Evolutionary conservation across 129 eudicot species (phyloP).

Genomic region (Heracleum sosnowskyi): DNA sequence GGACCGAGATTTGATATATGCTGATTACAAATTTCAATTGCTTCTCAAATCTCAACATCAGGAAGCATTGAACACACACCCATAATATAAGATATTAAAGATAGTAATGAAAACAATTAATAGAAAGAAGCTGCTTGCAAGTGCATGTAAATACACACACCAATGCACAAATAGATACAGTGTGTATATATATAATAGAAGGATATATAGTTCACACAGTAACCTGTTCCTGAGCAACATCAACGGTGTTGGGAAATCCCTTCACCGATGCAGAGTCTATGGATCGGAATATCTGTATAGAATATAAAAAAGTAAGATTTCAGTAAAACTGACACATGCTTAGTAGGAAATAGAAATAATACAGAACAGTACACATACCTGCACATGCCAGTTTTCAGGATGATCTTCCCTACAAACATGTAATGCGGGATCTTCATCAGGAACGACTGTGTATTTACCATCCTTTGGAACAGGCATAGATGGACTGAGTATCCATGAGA

Average conservation of each 20-base stretch:
- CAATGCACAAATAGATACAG: not conserved
- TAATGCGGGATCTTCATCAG: conserved; percentile 72
- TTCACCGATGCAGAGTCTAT: conserved; percentile 89
- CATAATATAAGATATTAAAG: not conserved
- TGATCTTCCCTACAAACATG: conserved; percentile 55
- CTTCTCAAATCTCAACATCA: not conserved
- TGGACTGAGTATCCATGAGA: conserved; percentile 98
- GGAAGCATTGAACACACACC: not conserved
- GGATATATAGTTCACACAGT: conserved; percentile 6
- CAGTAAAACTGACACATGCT: not conserved
- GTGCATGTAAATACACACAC: not conserved
- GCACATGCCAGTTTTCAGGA: conserved; percentile 97
- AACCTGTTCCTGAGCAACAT: conserved; percentile 65
- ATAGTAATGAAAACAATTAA: not conserved
- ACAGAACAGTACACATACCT: conserved; percentile 33
- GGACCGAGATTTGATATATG: not conserved
- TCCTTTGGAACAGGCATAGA: conserved; percentile 29
- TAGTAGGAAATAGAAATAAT: not conserved
- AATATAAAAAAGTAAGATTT: conserved; percentile 18
- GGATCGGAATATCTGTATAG: conserved; percentile 73
- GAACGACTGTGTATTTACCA: conserved; percentile 38
- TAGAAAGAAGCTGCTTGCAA: not conserved
- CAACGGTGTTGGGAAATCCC: conserved; percentile 73
- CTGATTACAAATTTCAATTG: not conserved
- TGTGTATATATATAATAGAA: not conserved